Evolutionary conservation across 2,329 filamentous ascomycete species (phyloP).

Genomic region (Chrysoporthe cubensis): DNA sequence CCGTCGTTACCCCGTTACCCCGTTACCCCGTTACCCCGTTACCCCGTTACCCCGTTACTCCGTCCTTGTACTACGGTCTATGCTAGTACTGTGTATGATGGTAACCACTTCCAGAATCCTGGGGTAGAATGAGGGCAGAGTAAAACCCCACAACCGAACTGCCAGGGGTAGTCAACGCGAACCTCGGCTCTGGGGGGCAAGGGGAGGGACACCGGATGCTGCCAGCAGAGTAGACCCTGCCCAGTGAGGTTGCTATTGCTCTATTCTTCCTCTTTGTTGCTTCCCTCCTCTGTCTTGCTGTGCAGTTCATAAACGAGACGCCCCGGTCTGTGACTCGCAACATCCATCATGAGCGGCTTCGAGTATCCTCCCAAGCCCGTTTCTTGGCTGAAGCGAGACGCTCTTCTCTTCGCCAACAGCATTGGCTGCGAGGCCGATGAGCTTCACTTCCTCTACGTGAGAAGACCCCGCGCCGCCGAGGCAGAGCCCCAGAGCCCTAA

Average conservation of each 20-base stretch:
- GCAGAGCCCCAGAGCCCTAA: background rate
- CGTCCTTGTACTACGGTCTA: too few species aligned
- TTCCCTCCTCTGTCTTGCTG: too few species aligned
- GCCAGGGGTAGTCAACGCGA: conserved; percentile 15
- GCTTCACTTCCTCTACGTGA: conserved; percentile 89
- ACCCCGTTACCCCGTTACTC: background rate
- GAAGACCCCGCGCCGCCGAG: conserved; percentile 33
- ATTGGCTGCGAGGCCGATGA: conserved; percentile 85
- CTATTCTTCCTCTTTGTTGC: background rate
- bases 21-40: background rate
- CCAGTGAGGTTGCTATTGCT: background rate
- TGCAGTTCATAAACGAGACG: background rate
- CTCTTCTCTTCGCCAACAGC: conserved; percentile 85
- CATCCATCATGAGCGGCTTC: conserved; percentile 59
- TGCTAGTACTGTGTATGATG: background rate
- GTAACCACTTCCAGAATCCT: background rate
- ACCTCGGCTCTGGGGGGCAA: conserved; percentile 25
- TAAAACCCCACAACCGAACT: conserved; percentile 23
- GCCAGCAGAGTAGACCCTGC: background rate
- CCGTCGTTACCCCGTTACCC: background rate
- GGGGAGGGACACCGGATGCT: background rate
- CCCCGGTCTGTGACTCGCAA: conserved; percentile 22
- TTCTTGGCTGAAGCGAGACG: conserved; percentile 85
- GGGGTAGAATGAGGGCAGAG: background rate
- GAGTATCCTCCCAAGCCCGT: conserved; percentile 78